These are phyloP conservation scores for Melanogaster broomeanus DNA, from an alignment of 768 basidiomycete species.

Conservation along the genomic window DNA sequence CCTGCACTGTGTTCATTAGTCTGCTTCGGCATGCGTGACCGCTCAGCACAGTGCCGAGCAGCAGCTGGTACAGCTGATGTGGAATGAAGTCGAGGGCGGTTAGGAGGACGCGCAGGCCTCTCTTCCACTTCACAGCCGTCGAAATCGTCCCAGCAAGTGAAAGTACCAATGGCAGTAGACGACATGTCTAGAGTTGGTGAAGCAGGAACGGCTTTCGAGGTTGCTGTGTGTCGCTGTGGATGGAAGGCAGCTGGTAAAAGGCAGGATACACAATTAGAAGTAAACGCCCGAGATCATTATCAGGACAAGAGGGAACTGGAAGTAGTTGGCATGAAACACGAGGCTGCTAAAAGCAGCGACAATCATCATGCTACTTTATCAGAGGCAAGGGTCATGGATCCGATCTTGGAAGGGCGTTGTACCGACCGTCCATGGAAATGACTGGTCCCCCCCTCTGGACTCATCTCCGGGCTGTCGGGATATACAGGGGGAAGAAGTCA, in stretches of 20 bases:
- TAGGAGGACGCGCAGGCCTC: conserved; percentile 14
- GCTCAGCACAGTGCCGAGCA: conserved; percentile 17
- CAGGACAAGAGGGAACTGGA: conserved; percentile 24
- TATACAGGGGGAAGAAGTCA: no score
- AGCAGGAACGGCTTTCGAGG: conserved; percentile 20
- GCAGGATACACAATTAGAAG: conserved; percentile 25
- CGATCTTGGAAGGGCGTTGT: conserved; percentile 9
- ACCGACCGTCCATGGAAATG: no score
- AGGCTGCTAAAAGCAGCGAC: conserved; percentile 35
- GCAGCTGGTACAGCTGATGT: conserved; percentile 13
- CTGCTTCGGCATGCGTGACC: conserved; percentile 19
- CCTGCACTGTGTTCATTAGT: conserved; percentile 12
- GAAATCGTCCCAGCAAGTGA: conserved; percentile 36
- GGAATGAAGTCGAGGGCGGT: conserved; percentile 23
- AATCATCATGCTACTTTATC: conserved; percentile 29
- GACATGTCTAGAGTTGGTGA: conserved; percentile 24
- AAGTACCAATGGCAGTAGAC: conserved; percentile 34
- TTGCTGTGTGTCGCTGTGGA: conserved; percentile 14
- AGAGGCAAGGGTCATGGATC: conserved; percentile 10
- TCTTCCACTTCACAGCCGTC: conserved; percentile 26
- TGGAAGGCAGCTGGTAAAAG: conserved; percentile 14
- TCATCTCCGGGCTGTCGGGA: neutral
- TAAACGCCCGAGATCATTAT: conserved; percentile 33
- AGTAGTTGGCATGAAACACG: conserved; percentile 33
- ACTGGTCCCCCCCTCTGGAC: no score